Base-by-base conservation (phyloP, 2,329 filamentous ascomycete genomes). In the Sphaerulina musiva region DNA sequence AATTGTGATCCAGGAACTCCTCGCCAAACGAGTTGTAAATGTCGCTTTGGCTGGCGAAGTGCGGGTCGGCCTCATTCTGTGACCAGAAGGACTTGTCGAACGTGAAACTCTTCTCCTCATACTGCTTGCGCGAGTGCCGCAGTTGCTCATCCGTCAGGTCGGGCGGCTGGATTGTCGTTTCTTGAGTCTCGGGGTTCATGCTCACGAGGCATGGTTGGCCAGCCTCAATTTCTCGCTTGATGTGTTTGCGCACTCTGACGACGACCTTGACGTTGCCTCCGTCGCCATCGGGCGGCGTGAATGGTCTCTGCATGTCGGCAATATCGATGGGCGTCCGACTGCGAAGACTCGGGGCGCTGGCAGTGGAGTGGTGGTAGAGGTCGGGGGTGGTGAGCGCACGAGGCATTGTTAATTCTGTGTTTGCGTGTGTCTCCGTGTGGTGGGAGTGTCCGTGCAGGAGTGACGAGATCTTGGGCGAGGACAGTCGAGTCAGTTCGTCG, bases 21-120 rank as follows among this genome's bases (percentile, higher is more conserved):
- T 96, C 90, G 52, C 93, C 93, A 23, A 98, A 80, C 55, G 86
- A 87, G 67, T 93, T 89, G 77, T 98, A 97, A 53, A 98, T 86
- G 66, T 96, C 88, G 65, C 90, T 88, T 70, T 98, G 93, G 57
- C 86, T 81, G 3, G 93, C 91, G 69, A 96, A 98, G 73, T 96
- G 89, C 32, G 82, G 76, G 68, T 95, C 90, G 26, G 77, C 71
- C 53, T 80, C 79, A 69, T 92, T 76, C 72, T 96, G 90, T 56
- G 92, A 97, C 91, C 93, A 98, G 74, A 97, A 98, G 0, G 91
- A 97, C 69, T 90, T 95, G 76, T 98, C 93, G 69, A 98, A 98
- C 2, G 88, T 91, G 68, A 98, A 98, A 0, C 79, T 81, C 73
- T 95, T 96, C 68, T 95, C 89, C 67, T 96, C 90, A 52, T 87